phyloP scores from a whole-genome alignment of 371 early-diverging fungal species.

The Lichtheimia corymbifera region DNA sequence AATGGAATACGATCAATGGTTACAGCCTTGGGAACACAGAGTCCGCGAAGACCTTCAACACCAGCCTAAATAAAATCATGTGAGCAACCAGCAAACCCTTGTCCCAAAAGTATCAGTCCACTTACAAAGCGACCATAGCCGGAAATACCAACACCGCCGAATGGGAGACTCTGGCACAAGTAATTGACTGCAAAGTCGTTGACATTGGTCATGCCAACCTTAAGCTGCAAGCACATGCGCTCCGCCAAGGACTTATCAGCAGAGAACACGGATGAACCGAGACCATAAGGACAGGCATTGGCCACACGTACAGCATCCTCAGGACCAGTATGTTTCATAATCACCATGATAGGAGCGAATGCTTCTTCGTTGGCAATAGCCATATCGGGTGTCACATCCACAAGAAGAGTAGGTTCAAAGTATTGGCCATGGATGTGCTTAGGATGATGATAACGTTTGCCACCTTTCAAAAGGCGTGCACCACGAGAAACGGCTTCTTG shows the following conservation, averaged over 20 bases:
- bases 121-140: slow-evolving; percentile 73
- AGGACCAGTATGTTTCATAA: slow-evolving; percentile 74
- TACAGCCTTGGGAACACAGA: slow-evolving; percentile 72
- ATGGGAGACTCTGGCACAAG: slow-evolving; percentile 81
- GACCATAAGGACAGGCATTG: slow-evolving; percentile 74
- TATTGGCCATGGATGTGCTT: slow-evolving; percentile 73
- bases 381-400: slow-evolving; percentile 75
- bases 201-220: slow-evolving; percentile 82
- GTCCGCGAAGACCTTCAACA: slow-evolving; percentile 73
- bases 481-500: slow-evolving; percentile 77
- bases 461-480: slow-evolving; percentile 76
- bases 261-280: slow-evolving; percentile 83
- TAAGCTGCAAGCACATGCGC: slow-evolving; percentile 62
- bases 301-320: slow-evolving; percentile 75
- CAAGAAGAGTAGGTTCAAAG: slow-evolving; percentile 82
- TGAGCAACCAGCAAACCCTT: too few relatives aligned
- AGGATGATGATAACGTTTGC: slow-evolving; percentile 67
- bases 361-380: slow-evolving; percentile 74
- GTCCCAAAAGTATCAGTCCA: not conserved
- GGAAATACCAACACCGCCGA: slow-evolving; percentile 81
- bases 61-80: slow-evolving; percentile 39
- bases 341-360: slow-evolving; percentile 85
- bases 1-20: slow-evolving; percentile 74
- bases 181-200: slow-evolving; percentile 90
- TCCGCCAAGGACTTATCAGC: slow-evolving; percentile 65